Percentiles rank a stretch among this genome's conserved stretches.
Evolutionary conservation across 768 basidiomycete genomes (phyloP).

Genomic region (Psilocybe sp.): DNA sequence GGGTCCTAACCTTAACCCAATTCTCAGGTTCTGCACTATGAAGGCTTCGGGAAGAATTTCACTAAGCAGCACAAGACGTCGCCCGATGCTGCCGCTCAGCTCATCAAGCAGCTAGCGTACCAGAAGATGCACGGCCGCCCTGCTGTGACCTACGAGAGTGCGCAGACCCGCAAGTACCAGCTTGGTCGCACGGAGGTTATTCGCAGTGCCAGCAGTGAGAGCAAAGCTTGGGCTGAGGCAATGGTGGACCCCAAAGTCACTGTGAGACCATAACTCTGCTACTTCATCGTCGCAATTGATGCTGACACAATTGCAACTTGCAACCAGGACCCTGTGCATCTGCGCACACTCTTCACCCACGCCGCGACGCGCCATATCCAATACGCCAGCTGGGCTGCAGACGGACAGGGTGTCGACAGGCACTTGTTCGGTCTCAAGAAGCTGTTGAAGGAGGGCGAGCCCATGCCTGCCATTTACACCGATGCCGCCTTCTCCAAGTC

Average conservation of each 20-base stretch:
- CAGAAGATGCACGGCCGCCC: slow-evolving; percentile 77
- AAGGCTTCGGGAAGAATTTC: slow-evolving; percentile 82
- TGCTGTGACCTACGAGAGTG: slow-evolving; percentile 88
- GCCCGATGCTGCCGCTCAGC: slow-evolving; percentile 94
- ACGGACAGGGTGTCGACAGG: slow-evolving; percentile 92
- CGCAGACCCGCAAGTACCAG: slow-evolving; percentile 91
- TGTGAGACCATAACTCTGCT: slow-evolving; percentile 35
- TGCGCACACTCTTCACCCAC: slow-evolving; percentile 65
- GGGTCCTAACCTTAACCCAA: not conserved
- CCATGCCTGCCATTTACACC: slow-evolving; percentile 67
- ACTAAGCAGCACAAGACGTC: slow-evolving; percentile 83
- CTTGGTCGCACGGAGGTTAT: slow-evolving; percentile 95
- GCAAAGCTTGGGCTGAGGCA: slow-evolving; percentile 82
- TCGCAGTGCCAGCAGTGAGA: slow-evolving; percentile 78
- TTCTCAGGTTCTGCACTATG: slow-evolving; percentile 71
- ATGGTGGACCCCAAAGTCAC: slow-evolving; percentile 61
- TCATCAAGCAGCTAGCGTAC: slow-evolving; percentile 95
- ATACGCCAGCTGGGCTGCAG: slow-evolving; percentile 89
- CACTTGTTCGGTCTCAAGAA: slow-evolving; percentile 94
- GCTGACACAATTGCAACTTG: not conserved
- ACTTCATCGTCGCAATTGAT: not conserved
- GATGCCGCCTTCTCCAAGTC: slow-evolving; percentile 70
- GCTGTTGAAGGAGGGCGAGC: slow-evolving; percentile 70
- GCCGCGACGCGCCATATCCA: slow-evolving; percentile 83
- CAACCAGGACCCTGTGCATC: slow-evolving; percentile 32